phyloP scores from a whole-genome alignment of 2,329 filamentous ascomycete species.

The Fusarium udum region DNA sequence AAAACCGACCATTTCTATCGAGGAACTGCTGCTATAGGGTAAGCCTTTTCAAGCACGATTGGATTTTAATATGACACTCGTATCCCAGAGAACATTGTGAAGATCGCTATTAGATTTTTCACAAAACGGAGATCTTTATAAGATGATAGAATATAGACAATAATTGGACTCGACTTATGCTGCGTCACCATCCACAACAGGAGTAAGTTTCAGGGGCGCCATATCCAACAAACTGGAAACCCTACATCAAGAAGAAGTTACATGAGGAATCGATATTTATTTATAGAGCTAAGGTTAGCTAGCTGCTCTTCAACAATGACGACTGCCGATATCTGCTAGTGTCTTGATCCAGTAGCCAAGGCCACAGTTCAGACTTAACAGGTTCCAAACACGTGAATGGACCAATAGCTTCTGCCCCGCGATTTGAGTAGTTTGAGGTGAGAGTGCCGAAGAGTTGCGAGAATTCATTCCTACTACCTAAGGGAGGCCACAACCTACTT shows the following conservation, averaged over 20 bases:
- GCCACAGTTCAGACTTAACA: background rate
- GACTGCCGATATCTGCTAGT: background rate
- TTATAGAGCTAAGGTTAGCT: background rate
- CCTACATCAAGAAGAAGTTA: background rate
- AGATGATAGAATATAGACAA: too few relatives aligned
- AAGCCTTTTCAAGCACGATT: background rate
- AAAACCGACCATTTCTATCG: background rate
- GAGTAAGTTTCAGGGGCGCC: background rate
- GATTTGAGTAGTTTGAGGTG: slow-evolving; percentile 3
- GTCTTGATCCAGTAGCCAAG: background rate
- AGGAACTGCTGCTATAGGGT: background rate
- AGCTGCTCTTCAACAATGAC: background rate
- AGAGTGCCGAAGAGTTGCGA: background rate
- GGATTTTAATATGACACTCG: background rate
- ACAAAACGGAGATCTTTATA: background rate
- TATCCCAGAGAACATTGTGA: background rate
- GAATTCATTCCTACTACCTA: background rate
- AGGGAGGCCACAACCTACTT: too few relatives aligned
- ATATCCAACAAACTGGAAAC: background rate
- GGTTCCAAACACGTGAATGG: slow-evolving; percentile 24
- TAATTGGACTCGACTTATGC: background rate
- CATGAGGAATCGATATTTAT: background rate
- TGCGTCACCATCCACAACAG: background rate
- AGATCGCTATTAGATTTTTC: background rate
- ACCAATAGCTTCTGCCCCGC: slow-evolving; percentile 25